Base-by-base conservation (phyloP, 495 filamentous ascomycete genomes). In the Penicillium arizonense region DNA sequence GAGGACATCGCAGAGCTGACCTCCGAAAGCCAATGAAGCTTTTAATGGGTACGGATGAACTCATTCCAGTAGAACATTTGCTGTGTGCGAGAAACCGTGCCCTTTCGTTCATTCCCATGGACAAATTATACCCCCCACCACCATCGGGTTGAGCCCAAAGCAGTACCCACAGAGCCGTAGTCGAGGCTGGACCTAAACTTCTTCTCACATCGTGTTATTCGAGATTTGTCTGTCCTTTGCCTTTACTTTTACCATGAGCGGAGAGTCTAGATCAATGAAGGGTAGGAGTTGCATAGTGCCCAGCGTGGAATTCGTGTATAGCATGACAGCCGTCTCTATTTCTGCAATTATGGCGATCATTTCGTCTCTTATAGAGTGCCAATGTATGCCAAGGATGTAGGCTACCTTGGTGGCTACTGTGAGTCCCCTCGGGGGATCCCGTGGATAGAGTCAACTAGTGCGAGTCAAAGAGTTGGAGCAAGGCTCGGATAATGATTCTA, bases 1-100 rank as follows among this genome's bases (percentile, higher is more conserved):
- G 78, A 84, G 56, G 88, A 93, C 57, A 71, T 88, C 14, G 67
- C 70, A 39, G 69, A 81, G 63, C 68, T 87, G 48, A 57, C 53
- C 45, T 50, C 57, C 11, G 55, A 57, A n/a, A 30, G 33, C 20
- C 36, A 59, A 30, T 68, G 37, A 67, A 33, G 7, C 14, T 28
- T 34, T n/a, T 20, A 39, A 24, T 42, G 42, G 38, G 35, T 7
- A 20, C 18, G 30, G 38, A n/a, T 28, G 13, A 41, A 8, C 12
- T 30, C 38, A 20, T 41, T 26, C 18, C 32, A 37, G 47, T 43
- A 43, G 32, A 50, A 13, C 12, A 35, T 50, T 24, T 43, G 10
- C 20, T 23, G 18, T 24, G 3, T 43, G 26, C 38, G 23, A n/a
- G 20, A 23, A 33, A n/a, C 21, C 10, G 28, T 36, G 7, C 23